Percentiles rank a stretch among this genome's conserved stretches.
Evolutionary conservation across 345 rosid genomes (phyloP).

Genomic region (thale cress (Arabidopsis thaliana)): TAIR10.1 NC_003076.8:8440501-8441000

Average conservation of each 20-base stretch:
- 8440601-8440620: neutral
- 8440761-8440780: neutral
- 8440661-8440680: neutral
- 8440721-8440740: neutral
- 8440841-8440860: constrained; percentile 3
- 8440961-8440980: constrained; percentile 83
- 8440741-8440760: neutral
- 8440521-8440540: neutral
- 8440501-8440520: neutral
- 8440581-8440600: neutral
- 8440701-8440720: neutral
- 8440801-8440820: neutral
- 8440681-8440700: too few relatives aligned
- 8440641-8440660: neutral
- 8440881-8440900: constrained; percentile 62
- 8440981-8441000: constrained; percentile 86
- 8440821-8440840: constrained; percentile 27
- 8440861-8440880: constrained; percentile 33
- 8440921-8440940: constrained; percentile 70
- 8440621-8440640: neutral
- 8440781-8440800: constrained; percentile 11
- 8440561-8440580: neutral
- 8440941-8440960: constrained; percentile 81
- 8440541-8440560: neutral
- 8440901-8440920: constrained; percentile 63